phyloP scores from a whole-genome alignment of 176 grass and related monocot genomes.

The Neostapfia colusana region DNA sequence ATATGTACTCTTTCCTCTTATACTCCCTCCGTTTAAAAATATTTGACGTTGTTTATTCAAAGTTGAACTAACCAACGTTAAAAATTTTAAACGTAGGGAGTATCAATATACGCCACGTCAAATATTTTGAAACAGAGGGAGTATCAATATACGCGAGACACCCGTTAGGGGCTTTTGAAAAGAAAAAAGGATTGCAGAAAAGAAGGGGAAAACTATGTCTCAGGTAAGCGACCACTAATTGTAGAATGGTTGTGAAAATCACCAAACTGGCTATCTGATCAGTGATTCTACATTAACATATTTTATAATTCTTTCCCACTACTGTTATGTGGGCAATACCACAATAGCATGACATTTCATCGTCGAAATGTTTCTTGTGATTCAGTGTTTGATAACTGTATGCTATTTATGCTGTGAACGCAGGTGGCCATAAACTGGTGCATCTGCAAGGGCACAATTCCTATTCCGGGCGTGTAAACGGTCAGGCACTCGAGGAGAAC shows the following conservation, averaged over 20 bases:
- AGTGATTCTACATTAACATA: background rate
- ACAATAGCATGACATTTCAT: background rate
- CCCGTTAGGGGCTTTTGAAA: no score
- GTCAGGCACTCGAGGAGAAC: constrained; percentile 68
- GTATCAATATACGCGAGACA: no score
- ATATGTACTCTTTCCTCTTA: no score
- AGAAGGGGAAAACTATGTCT: constrained; percentile 88
- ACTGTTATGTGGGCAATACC: background rate
- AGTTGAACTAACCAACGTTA: no score
- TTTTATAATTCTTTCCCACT: background rate
- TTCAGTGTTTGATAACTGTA: background rate
- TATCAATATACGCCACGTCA: no score
- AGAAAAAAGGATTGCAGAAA: constrained; percentile 58
- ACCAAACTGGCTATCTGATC: background rate
- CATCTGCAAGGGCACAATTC: constrained; percentile 82
- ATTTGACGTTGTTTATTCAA: no score
- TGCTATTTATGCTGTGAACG: background rate
- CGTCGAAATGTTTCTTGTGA: background rate
- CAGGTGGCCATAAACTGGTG: constrained; percentile 98
- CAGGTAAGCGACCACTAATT: constrained; percentile 44
- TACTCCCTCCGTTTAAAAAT: no score
- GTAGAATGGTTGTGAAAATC: constrained; percentile 1
- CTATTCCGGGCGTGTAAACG: constrained; percentile 79
- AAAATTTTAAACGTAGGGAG: no score
- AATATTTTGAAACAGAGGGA: no score